Conservation (phyloP, 2,329 filamentous ascomycete genomes). For the Fusarium metavorans region DNA sequence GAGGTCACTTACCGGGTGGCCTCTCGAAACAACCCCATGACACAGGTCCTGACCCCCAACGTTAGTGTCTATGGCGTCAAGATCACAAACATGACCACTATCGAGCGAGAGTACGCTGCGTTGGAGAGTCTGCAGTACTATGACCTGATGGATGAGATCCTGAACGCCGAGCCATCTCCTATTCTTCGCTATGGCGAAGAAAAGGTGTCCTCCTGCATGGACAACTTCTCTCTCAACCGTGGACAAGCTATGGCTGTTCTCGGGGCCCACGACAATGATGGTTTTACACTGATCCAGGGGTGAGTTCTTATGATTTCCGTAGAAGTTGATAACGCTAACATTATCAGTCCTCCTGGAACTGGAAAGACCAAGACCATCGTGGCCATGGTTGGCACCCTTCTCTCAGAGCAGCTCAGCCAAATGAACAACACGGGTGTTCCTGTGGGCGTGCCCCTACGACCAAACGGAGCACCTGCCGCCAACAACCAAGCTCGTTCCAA, state of each 20-base stretch:
- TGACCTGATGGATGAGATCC: conserved; percentile 92
- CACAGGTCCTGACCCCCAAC: conserved; percentile 75
- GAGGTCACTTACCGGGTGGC: conserved; percentile 90
- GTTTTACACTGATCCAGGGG: conserved; percentile 96
- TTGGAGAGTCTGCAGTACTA: conserved; percentile 94
- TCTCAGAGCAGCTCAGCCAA: conserved; percentile 53
- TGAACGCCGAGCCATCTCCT: conserved; percentile 89
- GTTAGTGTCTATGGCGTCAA: conserved; percentile 80
- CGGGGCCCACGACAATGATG: conserved; percentile 94
- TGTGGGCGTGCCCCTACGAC: conserved; percentile 47
- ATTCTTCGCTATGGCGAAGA: conserved; percentile 84
- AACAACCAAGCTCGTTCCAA: conserved; percentile 62
- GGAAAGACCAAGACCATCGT: conserved; percentile 99
- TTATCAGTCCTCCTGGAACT: conserved; percentile 83
- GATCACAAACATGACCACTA: conserved; percentile 91
- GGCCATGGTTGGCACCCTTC: conserved; percentile 90
- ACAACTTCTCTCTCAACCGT: conserved; percentile 85
- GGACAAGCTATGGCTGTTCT: conserved; percentile 93
- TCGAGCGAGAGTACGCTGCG: conserved; percentile 95
- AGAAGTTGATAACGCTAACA: conserved; percentile 45
- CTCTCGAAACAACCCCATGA: conserved; percentile 71
- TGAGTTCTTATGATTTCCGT: conserved; percentile 52
- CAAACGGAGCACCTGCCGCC: conserved; percentile 33
- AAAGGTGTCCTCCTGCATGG: conserved; percentile 75
- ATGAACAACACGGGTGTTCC: conserved; percentile 48